Conservation (phyloP, 257 asterid species). For the Solanum microdontum region DNA sequence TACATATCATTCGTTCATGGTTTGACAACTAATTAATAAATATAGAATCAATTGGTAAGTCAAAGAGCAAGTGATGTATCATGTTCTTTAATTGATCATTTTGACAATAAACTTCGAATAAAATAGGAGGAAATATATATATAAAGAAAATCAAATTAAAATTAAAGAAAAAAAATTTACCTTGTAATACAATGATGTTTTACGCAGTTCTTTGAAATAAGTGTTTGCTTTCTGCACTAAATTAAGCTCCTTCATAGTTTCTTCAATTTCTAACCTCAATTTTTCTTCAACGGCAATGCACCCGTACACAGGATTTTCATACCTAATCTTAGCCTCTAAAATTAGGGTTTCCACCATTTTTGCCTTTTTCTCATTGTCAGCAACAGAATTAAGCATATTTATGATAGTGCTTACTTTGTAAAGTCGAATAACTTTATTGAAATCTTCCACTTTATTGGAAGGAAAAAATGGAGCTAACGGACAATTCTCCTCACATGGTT, state of each 20-base stretch:
- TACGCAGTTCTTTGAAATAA: background rate
- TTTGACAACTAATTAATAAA: background rate
- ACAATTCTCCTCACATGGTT: background rate
- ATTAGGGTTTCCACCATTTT: background rate
- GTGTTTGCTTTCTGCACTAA: background rate
- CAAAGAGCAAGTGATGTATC: background rate
- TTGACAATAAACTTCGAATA: background rate
- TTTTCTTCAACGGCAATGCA: background rate
- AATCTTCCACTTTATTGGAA: background rate
- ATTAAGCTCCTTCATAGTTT: background rate
- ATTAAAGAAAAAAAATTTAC: background rate
- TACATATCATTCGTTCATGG: background rate
- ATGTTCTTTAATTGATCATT: background rate
- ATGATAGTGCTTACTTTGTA: background rate
- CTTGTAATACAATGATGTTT: background rate
- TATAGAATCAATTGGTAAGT: background rate
- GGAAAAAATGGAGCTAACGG: background rate
- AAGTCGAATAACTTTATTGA: background rate
- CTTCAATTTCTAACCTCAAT: background rate
- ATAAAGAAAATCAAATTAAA: background rate
- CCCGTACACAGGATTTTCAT: conserved; percentile 3
- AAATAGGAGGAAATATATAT: background rate
- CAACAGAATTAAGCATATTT: background rate
- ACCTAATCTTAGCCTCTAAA: background rate
- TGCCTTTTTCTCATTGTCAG: background rate